Evolutionary conservation across 2,329 filamentous ascomycete species (phyloP).

Genomic region (Amylocarpus encephaloides): DNA sequence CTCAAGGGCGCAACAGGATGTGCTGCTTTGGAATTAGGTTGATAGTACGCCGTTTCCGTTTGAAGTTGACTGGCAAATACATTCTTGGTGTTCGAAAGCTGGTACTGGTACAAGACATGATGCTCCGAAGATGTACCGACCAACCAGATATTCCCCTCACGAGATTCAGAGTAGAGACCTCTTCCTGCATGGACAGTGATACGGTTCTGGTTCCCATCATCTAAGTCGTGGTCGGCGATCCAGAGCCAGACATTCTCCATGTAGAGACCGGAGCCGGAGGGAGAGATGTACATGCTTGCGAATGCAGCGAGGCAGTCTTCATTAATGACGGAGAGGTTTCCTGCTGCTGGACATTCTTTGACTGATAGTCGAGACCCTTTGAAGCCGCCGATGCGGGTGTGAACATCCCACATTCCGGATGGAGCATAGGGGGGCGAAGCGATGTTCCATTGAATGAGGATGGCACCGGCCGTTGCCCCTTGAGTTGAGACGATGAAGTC

Average conservation of each 20-base stretch:
- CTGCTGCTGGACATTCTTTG: slow-evolving; percentile 54
- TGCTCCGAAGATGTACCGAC: slow-evolving; percentile 48
- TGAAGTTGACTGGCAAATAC: slow-evolving; percentile 24
- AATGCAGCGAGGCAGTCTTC: slow-evolving; percentile 31
- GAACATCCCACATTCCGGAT: slow-evolving; percentile 38
- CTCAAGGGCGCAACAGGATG: not conserved
- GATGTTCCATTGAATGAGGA: slow-evolving; percentile 17
- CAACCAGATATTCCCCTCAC: slow-evolving; percentile 43
- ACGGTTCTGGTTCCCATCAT: slow-evolving; percentile 40
- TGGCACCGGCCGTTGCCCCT: slow-evolving; percentile 35
- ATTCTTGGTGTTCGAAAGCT: slow-evolving; percentile 35
- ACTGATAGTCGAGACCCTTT: slow-evolving; percentile 19
- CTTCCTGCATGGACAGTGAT: slow-evolving; percentile 48
- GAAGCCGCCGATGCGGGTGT: slow-evolving; percentile 41
- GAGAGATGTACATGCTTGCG: slow-evolving; percentile 32
- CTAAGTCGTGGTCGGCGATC: slow-evolving; percentile 40
- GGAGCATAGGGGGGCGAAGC: slow-evolving; percentile 7
- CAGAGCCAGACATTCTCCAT: slow-evolving; percentile 45
- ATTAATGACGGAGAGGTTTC: slow-evolving; percentile 27
- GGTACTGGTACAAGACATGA: slow-evolving; percentile 47
- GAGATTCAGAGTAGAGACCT: slow-evolving; percentile 41
- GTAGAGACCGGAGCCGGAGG: slow-evolving; percentile 38
- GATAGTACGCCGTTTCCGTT: slow-evolving; percentile 24
- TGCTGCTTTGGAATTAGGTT: slow-evolving; percentile 6
- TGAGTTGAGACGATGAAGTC: slow-evolving; percentile 46